Base-by-base conservation (phyloP, 192 early-diverging fungal genomes). In the Coemansia sp. region DNA sequence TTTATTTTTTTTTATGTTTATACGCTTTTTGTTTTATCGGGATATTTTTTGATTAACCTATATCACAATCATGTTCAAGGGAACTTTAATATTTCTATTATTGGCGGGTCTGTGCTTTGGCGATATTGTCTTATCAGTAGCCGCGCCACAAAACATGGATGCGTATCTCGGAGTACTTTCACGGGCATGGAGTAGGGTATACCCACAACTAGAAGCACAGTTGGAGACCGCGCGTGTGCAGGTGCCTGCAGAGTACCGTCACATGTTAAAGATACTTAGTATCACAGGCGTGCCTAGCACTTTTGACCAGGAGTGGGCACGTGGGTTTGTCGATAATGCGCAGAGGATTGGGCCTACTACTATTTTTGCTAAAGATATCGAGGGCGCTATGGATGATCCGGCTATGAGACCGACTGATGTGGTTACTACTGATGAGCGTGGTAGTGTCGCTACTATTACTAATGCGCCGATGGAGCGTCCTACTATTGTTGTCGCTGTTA, bases 111-210 rank as follows among this genome's bases (percentile, higher is more conserved):
- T 46, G 43, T 54, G 68, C 31, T n/a, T 22, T 12, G 80, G 66
- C 40, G 80, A 82, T 66, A 82, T 82, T 59, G 68, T 82, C 3
- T 54, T 82, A 5, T 77, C 71, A 1, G 80, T 82, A 5, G 80
- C 80, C 1, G 20, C 68, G 16, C 75, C 74, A 1, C 44, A 60
- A 2, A 46, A 82, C 72, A 74, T 69, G 63, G 13, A 38, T 47
- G 57, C 54, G 1, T 82, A 82, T 34, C 72, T 82, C 10, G 51
- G 44, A 0, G 80, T 82, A 15, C 67, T 82, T 2, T 82, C 80
- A 4, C 31, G 9, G 46, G 80, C 80, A 13, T 82, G 80, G 80
- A 70, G 72, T 5, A 71, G 67, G 15, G 57, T 82, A 33, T 63
- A 82, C 34, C 66, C 75, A 1, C 71, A 78, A 55, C 64, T 82